Conservation (phyloP, 1,284 basidiomycete species). For the Trametes versicolor region DNA sequence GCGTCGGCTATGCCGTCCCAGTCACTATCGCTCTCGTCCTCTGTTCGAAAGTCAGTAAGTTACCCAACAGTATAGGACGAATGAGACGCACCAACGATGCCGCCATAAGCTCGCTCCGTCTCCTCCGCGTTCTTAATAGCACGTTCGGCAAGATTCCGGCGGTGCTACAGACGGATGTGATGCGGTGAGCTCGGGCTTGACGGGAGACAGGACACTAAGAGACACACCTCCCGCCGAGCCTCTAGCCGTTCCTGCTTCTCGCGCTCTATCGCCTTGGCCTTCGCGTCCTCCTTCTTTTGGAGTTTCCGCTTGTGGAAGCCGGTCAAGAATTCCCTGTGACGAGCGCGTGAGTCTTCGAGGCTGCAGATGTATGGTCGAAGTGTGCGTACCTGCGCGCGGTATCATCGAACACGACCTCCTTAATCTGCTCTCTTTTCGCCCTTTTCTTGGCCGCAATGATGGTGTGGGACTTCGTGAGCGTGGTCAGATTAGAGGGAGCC, state of each 20-base stretch:
- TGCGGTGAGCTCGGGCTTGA: constrained; percentile 9
- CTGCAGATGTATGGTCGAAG: neutral
- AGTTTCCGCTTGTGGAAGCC: constrained; percentile 90
- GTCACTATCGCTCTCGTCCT: constrained; percentile 50
- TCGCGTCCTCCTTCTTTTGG: constrained; percentile 75
- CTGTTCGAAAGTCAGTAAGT: constrained; percentile 11
- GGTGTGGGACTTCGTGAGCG: constrained; percentile 68
- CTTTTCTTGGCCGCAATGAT: constrained; percentile 70
- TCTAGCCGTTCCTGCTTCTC: constrained; percentile 78
- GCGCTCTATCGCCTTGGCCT: constrained; percentile 70
- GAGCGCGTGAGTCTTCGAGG: neutral
- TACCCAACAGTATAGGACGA: constrained; percentile 25
- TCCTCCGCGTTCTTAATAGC: constrained; percentile 74
- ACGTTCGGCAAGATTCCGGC: constrained; percentile 73
- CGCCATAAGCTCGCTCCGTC: constrained; percentile 78
- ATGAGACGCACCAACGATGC: constrained; percentile 52
- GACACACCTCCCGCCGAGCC: constrained; percentile 70
- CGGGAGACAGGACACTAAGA: constrained; percentile 10
- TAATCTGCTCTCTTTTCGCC: constrained; percentile 66
- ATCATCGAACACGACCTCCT: constrained; percentile 82
- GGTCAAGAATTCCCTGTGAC: constrained; percentile 79
- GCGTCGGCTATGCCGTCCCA: constrained; percentile 54
- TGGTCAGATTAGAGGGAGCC: constrained; percentile 56
- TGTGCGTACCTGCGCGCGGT: constrained; percentile 68
- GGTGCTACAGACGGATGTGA: constrained; percentile 57